Percentiles rank a stretch among this genome's conserved stretches.
Evolutionary conservation across 345 rosid species (phyloP).

Genomic region (Eucalyptus tenuipes): DNA sequence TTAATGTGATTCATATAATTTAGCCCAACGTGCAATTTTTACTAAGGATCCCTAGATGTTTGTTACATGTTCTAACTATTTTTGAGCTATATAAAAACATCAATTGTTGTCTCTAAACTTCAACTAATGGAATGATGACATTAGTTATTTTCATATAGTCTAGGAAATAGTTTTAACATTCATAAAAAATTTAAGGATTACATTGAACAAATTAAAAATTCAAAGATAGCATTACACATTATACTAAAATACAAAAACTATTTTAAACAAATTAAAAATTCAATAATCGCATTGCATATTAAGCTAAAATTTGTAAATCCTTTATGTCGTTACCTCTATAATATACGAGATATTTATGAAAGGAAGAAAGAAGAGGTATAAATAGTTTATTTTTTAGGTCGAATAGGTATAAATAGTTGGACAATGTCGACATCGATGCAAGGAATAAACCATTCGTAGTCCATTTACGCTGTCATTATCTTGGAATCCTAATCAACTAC

Average conservation of each 20-base stretch:
- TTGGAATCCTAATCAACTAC: neutral
- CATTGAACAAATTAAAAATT: too few relatives aligned
- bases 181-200: too few relatives aligned
- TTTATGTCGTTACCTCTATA: neutral
- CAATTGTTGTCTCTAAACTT: neutral
- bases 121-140: neutral
- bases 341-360: neutral
- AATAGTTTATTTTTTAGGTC: neutral
- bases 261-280: too few relatives aligned
- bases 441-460: neutral
- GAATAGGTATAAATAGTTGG: neutral
- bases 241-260: too few relatives aligned
- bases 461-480: neutral
- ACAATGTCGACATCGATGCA: neutral
- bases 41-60: fast-evolving
- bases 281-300: too few relatives aligned
- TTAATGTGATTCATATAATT: too few relatives aligned
- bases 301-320: too few relatives aligned
- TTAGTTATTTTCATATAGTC: fast-evolving
- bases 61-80: fast-evolving
- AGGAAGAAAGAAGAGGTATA: neutral
- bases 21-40: too few relatives aligned
- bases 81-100: too few relatives aligned
- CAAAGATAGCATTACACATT: too few relatives aligned
- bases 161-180: fast-evolving